Conservation (phyloP, 2,329 filamentous ascomycete genomes). For the Aureobasidium pullulans region DNA sequence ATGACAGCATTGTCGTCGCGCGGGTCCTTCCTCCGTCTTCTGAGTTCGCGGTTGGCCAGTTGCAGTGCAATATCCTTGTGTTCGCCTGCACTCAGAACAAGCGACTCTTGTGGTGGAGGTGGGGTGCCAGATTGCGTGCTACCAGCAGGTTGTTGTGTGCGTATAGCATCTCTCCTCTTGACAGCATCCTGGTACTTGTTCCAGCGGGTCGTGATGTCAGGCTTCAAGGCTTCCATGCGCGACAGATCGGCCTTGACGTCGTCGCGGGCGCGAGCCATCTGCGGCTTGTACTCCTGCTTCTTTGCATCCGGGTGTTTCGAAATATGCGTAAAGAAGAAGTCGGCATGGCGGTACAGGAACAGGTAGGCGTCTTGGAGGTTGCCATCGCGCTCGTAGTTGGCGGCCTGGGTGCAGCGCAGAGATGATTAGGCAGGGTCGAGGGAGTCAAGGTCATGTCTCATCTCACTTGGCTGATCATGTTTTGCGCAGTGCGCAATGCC, state of each 20-base stretch:
- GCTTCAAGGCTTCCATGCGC: slow-evolving; percentile 71
- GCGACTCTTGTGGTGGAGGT: slow-evolving; percentile 8
- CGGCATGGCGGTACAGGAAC: slow-evolving; percentile 81
- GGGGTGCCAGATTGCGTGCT: background rate
- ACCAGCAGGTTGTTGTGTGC: background rate
- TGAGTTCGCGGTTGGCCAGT: slow-evolving; percentile 65
- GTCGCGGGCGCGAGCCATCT: slow-evolving; percentile 50
- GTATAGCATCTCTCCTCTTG: slow-evolving; percentile 27
- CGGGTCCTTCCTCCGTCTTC: slow-evolving; percentile 56
- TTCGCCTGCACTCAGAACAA: slow-evolving; percentile 56
- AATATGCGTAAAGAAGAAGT: slow-evolving; percentile 71
- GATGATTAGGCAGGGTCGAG: slow-evolving; percentile 16
- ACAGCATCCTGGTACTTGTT: slow-evolving; percentile 56
- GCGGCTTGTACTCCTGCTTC: slow-evolving; percentile 50
- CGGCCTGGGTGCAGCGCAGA: slow-evolving; percentile 50
- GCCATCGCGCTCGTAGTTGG: slow-evolving; percentile 76
- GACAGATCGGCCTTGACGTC: slow-evolving; percentile 58
- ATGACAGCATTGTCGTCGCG: slow-evolving; percentile 16
- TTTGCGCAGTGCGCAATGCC: slow-evolving; percentile 75
- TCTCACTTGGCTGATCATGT: slow-evolving; percentile 69
- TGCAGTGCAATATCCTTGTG: slow-evolving; percentile 70
- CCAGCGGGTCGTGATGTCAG: slow-evolving; percentile 64
- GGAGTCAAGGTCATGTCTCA: background rate
- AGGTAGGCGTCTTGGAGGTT: slow-evolving; percentile 86
- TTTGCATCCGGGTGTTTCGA: slow-evolving; percentile 68